A percentile compares a stretch with the other conserved stretches of the same genome.
These are phyloP conservation scores for Cucurbita moschata DNA, from an alignment of 306 rosid genomes.

Conservation along the genomic window DNA sequence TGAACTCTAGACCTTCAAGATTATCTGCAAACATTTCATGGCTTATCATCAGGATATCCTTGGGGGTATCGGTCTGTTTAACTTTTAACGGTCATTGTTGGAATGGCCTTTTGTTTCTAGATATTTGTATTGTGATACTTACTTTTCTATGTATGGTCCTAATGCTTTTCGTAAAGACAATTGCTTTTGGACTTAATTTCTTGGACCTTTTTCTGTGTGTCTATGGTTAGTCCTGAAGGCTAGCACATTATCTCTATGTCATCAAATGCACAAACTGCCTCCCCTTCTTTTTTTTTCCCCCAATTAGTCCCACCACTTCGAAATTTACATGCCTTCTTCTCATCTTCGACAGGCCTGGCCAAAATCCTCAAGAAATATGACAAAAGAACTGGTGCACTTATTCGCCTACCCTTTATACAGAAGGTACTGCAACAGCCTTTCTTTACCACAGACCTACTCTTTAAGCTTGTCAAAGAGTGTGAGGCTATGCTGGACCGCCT, in stretches of 20 bases:
- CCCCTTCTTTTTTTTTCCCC: not conserved
- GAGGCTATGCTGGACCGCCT: conserved; percentile 74
- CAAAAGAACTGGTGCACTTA: conserved; percentile 95
- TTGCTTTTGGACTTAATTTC: not conserved
- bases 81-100: not conserved
- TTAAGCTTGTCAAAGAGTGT: conserved; percentile 92
- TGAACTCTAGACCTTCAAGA: not conserved
- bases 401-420: conserved; percentile 91
- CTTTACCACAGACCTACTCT: conserved; percentile 82
- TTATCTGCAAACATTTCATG: not conserved
- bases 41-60: not conserved
- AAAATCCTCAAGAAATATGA: conserved; percentile 94
- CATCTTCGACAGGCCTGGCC: conserved; percentile 51
- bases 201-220: not conserved
- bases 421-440: conserved; percentile 92
- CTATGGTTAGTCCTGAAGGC: not conserved
- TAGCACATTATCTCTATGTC: not conserved
- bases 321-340: not conserved
- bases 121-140: not conserved
- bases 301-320: not conserved
- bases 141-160: not conserved
- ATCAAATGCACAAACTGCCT: not conserved
- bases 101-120: not conserved
- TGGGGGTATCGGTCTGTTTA: not conserved
- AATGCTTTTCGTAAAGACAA: not conserved